Evolutionary conservation across 345 rosid genomes (phyloP).

Genomic region (Firmiana major): DNA sequence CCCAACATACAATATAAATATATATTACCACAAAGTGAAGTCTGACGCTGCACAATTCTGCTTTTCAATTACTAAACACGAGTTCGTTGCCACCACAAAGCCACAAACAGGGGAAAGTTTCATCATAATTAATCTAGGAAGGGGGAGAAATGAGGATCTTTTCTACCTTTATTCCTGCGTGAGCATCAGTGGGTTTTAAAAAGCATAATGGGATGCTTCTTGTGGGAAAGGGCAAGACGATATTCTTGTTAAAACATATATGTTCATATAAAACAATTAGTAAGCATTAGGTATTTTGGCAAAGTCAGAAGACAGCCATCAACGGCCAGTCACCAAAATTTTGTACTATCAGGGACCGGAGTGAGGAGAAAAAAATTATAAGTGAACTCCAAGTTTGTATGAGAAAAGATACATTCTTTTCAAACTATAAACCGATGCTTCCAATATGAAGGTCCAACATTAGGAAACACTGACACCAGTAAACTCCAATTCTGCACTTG

Average conservation of each 20-base stretch:
- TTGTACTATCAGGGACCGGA: not conserved
- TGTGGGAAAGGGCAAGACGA: not conserved
- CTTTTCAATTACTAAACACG: not conserved
- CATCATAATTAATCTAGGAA: not conserved
- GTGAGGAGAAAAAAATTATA: not conserved
- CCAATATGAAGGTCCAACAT: not conserved
- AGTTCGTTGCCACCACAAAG: not conserved
- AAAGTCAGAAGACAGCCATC: not conserved
- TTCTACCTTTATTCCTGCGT: slow-evolving; percentile 19
- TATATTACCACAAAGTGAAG: not conserved
- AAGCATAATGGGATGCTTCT: slow-evolving; percentile 2
- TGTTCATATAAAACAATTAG: not conserved
- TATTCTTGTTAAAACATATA: not conserved
- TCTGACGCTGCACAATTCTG: not conserved
- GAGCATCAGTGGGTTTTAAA: not conserved
- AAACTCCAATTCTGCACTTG: slow-evolving; percentile 67
- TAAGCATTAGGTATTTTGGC: not conserved
- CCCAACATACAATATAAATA: not conserved
- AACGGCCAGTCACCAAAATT: not conserved
- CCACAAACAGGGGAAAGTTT: not conserved
- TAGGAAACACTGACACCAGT: slow-evolving; percentile 43
- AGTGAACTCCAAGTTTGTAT: not conserved
- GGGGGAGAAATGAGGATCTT: not conserved
- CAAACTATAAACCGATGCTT: not conserved
- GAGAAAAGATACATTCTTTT: not conserved